phyloP scores from a whole-genome alignment of 805 yeast species.

The Sporopachydermia quercuum region DNA sequence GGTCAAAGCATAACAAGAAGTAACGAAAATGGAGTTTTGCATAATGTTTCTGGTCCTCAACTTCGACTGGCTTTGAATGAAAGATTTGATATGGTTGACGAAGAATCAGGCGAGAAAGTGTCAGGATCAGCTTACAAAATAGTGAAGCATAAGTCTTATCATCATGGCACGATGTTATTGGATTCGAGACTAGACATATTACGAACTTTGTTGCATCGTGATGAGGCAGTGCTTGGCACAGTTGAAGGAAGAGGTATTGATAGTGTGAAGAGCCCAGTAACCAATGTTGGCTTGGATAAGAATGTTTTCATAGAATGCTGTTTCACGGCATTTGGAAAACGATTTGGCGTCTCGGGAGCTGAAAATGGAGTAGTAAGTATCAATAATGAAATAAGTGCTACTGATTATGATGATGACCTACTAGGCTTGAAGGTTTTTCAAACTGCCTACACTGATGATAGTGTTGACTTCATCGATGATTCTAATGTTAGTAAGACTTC shows the following conservation, averaged over 20 bases:
- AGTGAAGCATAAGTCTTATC: slow-evolving; percentile 69
- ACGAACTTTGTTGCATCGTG: slow-evolving; percentile 40
- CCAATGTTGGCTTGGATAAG: slow-evolving; percentile 37
- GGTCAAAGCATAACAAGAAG: slow-evolving; percentile 4
- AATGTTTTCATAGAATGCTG: slow-evolving; percentile 33
- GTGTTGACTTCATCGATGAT: slow-evolving; percentile 18
- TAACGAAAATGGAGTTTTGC: slow-evolving; percentile 2
- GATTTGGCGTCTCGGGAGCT: slow-evolving; percentile 16
- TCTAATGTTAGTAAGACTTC: slow-evolving; percentile 15
- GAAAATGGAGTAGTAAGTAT: slow-evolving; percentile 6
- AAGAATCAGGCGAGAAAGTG: slow-evolving; percentile 32
- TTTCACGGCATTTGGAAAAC: slow-evolving; percentile 23
- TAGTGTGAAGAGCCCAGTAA: slow-evolving; percentile 71
- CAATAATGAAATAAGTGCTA: slow-evolving; percentile 4
- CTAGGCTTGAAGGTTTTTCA: slow-evolving; percentile 4
- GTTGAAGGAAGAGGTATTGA: slow-evolving; percentile 42
- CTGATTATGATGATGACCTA: slow-evolving; percentile 5
- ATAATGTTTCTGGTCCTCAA: slow-evolving; percentile 5
- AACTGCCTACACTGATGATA: too few species aligned
- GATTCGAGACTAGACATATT: slow-evolving; percentile 47
- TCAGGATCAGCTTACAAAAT: slow-evolving; percentile 91
- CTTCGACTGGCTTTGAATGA: slow-evolving; percentile 36
- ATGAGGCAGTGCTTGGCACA: slow-evolving; percentile 22
- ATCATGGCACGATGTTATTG: slow-evolving; percentile 92
- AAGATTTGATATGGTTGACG: slow-evolving; percentile 67